phyloP scores from a whole-genome alignment of 2,329 filamentous ascomycete genomes.

The Phialophora verrucosa region DNA sequence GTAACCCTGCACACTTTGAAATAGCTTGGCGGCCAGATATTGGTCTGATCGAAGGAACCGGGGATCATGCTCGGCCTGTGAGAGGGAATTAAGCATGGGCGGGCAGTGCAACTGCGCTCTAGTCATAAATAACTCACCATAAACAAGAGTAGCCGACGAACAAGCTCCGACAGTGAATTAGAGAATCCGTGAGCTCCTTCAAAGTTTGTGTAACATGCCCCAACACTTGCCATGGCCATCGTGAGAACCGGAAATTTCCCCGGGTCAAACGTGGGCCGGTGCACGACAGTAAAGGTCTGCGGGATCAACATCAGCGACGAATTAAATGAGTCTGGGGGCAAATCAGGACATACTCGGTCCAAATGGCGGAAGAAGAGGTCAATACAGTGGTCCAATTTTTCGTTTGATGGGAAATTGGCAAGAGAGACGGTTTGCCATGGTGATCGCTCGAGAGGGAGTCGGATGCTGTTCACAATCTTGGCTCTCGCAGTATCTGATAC shows the following conservation, averaged over 20 bases:
- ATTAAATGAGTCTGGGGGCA: not conserved
- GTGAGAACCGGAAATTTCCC: constrained; percentile 10
- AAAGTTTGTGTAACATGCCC: constrained; percentile 19
- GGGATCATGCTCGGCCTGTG: constrained; percentile 20
- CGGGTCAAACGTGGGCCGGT: constrained; percentile 25
- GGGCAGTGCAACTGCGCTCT: not conserved
- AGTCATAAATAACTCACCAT: constrained; percentile 9
- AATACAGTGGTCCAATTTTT: constrained; percentile 26
- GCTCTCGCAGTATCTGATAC: not conserved
- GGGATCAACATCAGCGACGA: not conserved
- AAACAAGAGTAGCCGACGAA: constrained; percentile 13
- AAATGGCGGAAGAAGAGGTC: constrained; percentile 23
- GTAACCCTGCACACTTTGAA: constrained; percentile 20
- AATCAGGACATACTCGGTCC: not conserved
- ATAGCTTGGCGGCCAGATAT: constrained; percentile 15
- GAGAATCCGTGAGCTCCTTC: constrained; percentile 14
- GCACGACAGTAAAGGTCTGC: constrained; percentile 17
- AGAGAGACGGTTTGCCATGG: constrained; percentile 2
- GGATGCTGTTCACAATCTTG: not conserved
- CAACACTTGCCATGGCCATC: constrained; percentile 14
- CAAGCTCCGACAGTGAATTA: constrained; percentile 15
- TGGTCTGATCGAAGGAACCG: constrained; percentile 11
- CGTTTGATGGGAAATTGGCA: constrained; percentile 7
- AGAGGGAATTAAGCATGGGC: not conserved
- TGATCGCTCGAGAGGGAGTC: not conserved